Percentiles rank a stretch among this genome's conserved stretches.
These are phyloP conservation scores for Phytophthora lateralis DNA, from an alignment of 352 stramenopile species.

Conservation along the genomic window DNA sequence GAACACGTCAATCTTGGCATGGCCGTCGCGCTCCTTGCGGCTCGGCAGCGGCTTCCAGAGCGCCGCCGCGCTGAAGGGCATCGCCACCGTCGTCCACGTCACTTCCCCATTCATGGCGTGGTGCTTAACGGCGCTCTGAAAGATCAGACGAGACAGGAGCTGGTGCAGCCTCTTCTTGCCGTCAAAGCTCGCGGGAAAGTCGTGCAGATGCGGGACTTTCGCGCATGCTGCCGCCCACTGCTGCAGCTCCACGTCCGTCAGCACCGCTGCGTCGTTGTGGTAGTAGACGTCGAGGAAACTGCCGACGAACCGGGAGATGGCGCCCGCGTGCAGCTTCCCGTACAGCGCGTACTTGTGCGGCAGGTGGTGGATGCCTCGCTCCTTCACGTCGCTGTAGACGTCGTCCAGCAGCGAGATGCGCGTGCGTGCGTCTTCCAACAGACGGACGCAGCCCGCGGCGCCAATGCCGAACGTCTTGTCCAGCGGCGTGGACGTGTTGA, in stretches of 20 bases:
- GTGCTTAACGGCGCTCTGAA: constrained; percentile 49
- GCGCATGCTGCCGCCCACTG: constrained; percentile 35
- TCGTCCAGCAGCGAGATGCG: constrained; percentile 34
- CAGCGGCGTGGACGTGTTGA: constrained; percentile 45
- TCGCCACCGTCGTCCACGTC: constrained; percentile 47
- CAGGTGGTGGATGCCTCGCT: constrained; percentile 35
- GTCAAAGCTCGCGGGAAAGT: constrained; percentile 28
- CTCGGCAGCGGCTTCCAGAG: constrained; percentile 51
- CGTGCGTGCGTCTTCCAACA: constrained; percentile 33
- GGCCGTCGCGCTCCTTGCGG: constrained; percentile 29
- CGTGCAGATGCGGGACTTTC: constrained; percentile 36
- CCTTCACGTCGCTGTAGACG: constrained; percentile 26
- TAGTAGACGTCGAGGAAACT: constrained; percentile 41
- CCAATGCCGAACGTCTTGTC: constrained; percentile 56
- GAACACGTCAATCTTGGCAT: constrained; percentile 37
- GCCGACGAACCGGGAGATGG: constrained; percentile 33
- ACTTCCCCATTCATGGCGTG: constrained; percentile 60
- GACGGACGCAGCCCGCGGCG: constrained; percentile 32
- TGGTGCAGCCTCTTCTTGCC: constrained; percentile 18
- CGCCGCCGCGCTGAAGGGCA: constrained; percentile 46
- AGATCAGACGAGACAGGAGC: constrained; percentile 43
- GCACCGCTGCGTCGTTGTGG: constrained; percentile 28
- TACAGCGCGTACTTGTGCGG: constrained; percentile 47
- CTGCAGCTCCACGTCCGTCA: constrained; percentile 46
- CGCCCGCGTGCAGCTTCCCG: constrained; percentile 33